Conservation (phyloP, 108 stramenopile genomes). For the Nannochloropsis salina region DNA sequence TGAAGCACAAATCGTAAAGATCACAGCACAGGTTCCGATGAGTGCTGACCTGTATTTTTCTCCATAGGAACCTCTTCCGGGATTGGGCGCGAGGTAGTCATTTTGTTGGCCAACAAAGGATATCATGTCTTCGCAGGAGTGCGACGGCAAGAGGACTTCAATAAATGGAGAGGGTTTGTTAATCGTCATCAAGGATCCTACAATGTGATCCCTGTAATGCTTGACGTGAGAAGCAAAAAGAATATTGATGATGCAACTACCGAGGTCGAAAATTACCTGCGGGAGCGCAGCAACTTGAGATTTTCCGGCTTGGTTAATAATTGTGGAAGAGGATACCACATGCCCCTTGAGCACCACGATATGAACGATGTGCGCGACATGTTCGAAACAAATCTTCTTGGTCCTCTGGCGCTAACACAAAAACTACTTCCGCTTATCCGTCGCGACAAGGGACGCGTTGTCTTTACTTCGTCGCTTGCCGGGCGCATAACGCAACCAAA, state of each 20-base stretch:
- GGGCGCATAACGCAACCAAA: not conserved
- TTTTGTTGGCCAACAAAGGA: not conserved
- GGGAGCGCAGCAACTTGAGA: not conserved
- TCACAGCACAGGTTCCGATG: not conserved
- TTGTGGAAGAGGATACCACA: not conserved
- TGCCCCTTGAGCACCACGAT: conserved; percentile 2
- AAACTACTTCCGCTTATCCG: conserved; percentile 1
- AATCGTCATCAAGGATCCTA: too few relatives aligned
- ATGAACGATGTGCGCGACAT: conserved; percentile 17
- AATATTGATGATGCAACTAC: not conserved
- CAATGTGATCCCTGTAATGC: not conserved
- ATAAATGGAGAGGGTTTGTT: not conserved
- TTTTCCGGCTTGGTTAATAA: not conserved
- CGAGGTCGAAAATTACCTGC: not conserved
- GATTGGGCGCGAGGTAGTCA: conserved; percentile 3
- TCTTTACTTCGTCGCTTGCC: not conserved
- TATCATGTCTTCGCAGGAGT: not conserved
- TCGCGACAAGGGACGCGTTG: not conserved
- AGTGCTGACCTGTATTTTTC: not conserved
- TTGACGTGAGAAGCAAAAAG: not conserved
- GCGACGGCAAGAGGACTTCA: not conserved
- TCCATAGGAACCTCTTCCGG: not conserved
- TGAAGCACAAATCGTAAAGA: not conserved
- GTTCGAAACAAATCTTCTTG: conserved; percentile 7
- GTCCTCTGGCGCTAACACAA: not conserved